Evolutionary conservation across 2,329 filamentous ascomycete genomes (phyloP), one percentile per base, ranked within the genome.

Genomic region (Colletotrichum noveboracense): DNA sequence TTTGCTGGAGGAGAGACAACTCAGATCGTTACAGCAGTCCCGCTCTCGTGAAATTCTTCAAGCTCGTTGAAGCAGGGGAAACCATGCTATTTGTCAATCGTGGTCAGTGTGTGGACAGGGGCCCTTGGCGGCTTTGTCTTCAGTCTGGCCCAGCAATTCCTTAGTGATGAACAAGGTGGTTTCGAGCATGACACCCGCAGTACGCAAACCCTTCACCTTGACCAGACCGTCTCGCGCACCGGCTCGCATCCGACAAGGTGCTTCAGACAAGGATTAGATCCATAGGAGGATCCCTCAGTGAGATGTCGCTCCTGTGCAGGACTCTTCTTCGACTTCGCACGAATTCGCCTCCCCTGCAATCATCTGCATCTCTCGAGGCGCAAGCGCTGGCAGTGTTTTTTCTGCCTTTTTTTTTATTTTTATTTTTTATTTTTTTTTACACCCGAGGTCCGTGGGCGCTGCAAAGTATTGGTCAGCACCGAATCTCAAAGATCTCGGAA

Each of bases 61-160:
- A 48, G 55, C 69, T 14, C n/a, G 7, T 32, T 34, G 43, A 61
- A 56, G 69, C 69, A 75, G 70, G 73, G 73, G 55, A n/a, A 21
- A 62, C 69, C 73, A 62, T 72, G 73, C 24, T 75, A 75, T 75
- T 75, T 73, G 73, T 75, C 73, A 75, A 75, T 73, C 65, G 28
- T 36, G 9, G 24, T 68, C 38, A 36, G 28, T 65, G 72, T 28
- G 16, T 26, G 24, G 26, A 28, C 62, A 67, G 52, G 62, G 24
- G 48, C 64, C 62, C 64, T 34, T 60, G 62, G 34, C 69, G 36
- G 61, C 30, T 60, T 28, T 58, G 69, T 48, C 43, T 67, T 36
- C 55, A 72, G 24, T 38, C 30, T 32, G 34, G 48, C 61, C 61
- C 55, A 67, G 48, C 55, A 24, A 69, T 62, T 32, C 65, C 56